Evolutionary conservation across 2,329 filamentous ascomycete genomes (phyloP).

Genomic region (Exophiala mesophila): DNA sequence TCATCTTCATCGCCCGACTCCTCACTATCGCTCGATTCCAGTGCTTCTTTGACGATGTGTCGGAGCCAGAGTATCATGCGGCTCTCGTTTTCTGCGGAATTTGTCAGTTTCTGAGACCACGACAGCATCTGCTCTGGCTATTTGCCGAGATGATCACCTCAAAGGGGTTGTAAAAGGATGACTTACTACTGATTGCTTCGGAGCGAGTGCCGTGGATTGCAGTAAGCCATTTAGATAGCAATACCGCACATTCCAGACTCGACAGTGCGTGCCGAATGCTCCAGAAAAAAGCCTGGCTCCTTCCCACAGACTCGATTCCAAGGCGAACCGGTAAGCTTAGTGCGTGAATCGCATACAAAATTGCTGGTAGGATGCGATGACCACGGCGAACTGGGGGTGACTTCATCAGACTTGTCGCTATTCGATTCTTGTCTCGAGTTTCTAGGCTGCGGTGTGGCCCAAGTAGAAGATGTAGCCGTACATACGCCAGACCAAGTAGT

Average conservation of each 20-base stretch:
- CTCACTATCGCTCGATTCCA: conserved; percentile 5
- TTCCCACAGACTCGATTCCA: conserved; percentile 24
- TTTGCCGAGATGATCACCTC: too few relatives aligned
- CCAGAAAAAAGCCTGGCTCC: conserved; percentile 25
- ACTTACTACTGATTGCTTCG: too few relatives aligned
- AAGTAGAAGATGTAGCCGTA: too few relatives aligned
- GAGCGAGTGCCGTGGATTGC: too few relatives aligned
- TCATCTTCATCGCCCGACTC: conserved; percentile 3
- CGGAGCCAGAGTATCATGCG: conserved; percentile 4
- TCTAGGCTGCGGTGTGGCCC: too few relatives aligned
- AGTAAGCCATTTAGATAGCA: conserved; percentile 29
- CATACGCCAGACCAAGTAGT: conserved; percentile 59
- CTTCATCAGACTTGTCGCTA: too few relatives aligned
- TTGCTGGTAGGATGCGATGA: too few relatives aligned
- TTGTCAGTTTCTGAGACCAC: too few relatives aligned
- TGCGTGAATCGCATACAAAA: conserved; percentile 27
- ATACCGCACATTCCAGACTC: conserved; percentile 27
- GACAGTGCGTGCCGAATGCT: conserved; percentile 28
- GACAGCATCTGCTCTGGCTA: too few relatives aligned
- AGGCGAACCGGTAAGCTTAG: conserved; percentile 27
- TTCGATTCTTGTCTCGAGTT: too few relatives aligned
- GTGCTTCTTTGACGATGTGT: conserved; percentile 5
- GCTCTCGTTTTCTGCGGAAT: conserved; percentile 1
- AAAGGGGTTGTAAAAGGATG: too few relatives aligned
- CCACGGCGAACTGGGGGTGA: too few relatives aligned